Base-by-base conservation (phyloP, 257 asterid genomes). In the Penstemon barbatus region DNA sequence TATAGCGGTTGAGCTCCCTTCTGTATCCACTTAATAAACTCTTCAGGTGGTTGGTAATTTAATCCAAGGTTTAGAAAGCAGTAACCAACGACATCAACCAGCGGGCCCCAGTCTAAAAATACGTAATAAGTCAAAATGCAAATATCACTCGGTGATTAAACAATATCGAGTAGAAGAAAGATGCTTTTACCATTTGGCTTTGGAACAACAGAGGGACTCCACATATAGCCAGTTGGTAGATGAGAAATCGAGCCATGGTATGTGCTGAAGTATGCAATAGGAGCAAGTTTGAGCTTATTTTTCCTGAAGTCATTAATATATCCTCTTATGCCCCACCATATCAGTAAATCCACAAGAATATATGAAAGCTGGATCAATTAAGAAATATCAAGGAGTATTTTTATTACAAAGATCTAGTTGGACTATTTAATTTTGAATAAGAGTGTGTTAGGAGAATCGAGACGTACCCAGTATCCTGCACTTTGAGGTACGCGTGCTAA, bases 251-350 rank as follows among this genome's bases (percentile, higher is more conserved):
- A 94, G 40, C 96, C 99, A 61, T 86, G 95, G 75, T 89, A 94
- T 63, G 89, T 86, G 80, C 89, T 94, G 85, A 94, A 87, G 89
- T 94, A 94, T 36, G 99, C 98, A 59, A 91, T 87, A 70, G 98
- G 95, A 69, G 99, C 69, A 65, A 91, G 95, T 82, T 91, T 87
- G 80, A 91, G 85, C 89, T 89, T 91, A 76, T 84, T 88, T 76
- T 86, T 94, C 82, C 99, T 78, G 78, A 91, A 94, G 81, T 94
- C 89, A 68, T 94, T 94, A 57, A 94, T 91, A 78, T 74, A 81
- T 65, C 95, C 88, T 85, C 99, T 83, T 77, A 94, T 88, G 81
- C 95, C 96, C 99, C 98, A 94, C 99, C 99, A 94, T 83, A 94
- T 84, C 69, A 91, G 83, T 60, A 94, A 81, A 81, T 94, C 99